phyloP scores from a whole-genome alignment of 148 eudicot genomes.

The Camellia granthamiana region DNA sequence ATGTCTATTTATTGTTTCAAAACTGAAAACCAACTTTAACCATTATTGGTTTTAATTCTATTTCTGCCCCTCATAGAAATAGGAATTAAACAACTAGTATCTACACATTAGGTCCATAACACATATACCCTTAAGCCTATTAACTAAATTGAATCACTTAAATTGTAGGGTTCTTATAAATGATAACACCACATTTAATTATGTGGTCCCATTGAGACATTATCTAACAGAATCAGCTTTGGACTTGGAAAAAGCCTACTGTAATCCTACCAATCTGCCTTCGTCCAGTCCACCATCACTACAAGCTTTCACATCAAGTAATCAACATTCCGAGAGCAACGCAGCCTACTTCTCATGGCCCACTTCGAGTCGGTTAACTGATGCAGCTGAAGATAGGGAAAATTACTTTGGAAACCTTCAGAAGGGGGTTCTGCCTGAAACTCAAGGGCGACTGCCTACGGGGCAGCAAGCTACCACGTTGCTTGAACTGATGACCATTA shows the following conservation, averaged over 20 bases:
- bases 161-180: too few species aligned
- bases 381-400: slow-evolving; percentile 63
- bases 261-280: slow-evolving; percentile 22
- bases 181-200: too few species aligned
- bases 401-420: slow-evolving; percentile 65
- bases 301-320: slow-evolving; percentile 38
- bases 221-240: too few species aligned
- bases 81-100: too few species aligned
- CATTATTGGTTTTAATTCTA: too few species aligned
- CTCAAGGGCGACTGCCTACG: slow-evolving; percentile 42
- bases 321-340: slow-evolving; percentile 53
- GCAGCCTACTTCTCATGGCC: slow-evolving; percentile 77
- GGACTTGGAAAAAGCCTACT: slow-evolving; percentile 45
- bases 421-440: slow-evolving; percentile 65
- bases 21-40: too few species aligned
- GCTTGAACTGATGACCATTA: slow-evolving; percentile 67
- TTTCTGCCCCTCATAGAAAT: too few species aligned
- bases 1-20: too few species aligned
- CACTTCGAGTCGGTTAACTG: slow-evolving; percentile 46
- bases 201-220: too few species aligned
- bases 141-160: too few species aligned
- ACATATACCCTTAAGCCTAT: too few species aligned
- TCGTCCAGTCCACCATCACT: slow-evolving; percentile 31
- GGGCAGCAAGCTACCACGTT: slow-evolving; percentile 59
- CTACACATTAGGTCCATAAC: too few species aligned